Evolutionary conservation across 2,329 filamentous ascomycete genomes (phyloP).

Genomic region (Chaetomium olivaceum): DNA sequence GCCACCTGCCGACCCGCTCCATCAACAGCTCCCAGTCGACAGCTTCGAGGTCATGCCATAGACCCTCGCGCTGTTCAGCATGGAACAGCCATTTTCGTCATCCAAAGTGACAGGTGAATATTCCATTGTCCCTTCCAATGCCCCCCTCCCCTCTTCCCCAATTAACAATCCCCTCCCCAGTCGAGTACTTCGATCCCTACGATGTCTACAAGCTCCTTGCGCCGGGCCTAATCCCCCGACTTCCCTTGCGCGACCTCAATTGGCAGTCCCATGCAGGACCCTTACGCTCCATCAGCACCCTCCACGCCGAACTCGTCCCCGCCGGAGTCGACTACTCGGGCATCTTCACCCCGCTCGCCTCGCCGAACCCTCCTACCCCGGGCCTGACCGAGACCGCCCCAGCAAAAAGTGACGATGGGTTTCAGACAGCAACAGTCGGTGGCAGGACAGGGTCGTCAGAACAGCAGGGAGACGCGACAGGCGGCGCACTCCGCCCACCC

Average conservation of each 20-base stretch:
- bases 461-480: constrained; percentile 41
- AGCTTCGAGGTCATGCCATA: constrained; percentile 35
- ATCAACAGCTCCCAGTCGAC: not conserved
- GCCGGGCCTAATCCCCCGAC: constrained; percentile 71
- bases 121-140: constrained; percentile 11
- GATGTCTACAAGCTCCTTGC: constrained; percentile 82
- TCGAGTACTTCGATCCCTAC: constrained; percentile 95
- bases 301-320: constrained; percentile 85
- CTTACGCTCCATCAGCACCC: constrained; percentile 86
- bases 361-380: constrained; percentile 35
- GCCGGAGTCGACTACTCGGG: constrained; percentile 52
- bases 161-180: constrained; percentile 47
- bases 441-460: constrained; percentile 45
- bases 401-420: constrained; percentile 56
- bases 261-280: constrained; percentile 96
- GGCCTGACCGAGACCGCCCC: constrained; percentile 36
- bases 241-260: constrained; percentile 88
- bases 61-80: constrained; percentile 45
- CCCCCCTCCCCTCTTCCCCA: constrained; percentile 12
- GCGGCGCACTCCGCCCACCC: constrained; percentile 39
- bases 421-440: constrained; percentile 57
- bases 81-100: constrained; percentile 68
- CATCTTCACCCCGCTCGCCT: constrained; percentile 40
- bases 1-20: not conserved
- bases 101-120: constrained; percentile 73